Evolutionary conservation across 331 rosid species (phyloP).

Genomic region (Prunus yedoensis): DNA sequence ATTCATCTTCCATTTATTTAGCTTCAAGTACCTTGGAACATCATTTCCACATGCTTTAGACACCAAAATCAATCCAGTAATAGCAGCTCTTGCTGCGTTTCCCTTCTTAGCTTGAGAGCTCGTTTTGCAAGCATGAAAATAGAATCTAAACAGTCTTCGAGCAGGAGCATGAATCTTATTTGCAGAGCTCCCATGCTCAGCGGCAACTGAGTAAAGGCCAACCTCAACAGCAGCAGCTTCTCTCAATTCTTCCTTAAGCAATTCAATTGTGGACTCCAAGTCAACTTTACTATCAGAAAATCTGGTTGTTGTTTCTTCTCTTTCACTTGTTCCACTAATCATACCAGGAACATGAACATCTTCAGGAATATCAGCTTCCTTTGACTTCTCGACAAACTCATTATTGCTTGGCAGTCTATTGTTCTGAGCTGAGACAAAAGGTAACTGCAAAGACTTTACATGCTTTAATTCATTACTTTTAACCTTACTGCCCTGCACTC

Average conservation of each 20-base stretch:
- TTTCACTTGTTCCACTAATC: neutral
- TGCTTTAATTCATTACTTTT: conserved; percentile 42
- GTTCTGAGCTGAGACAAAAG: conserved; percentile 37
- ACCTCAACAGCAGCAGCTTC: conserved; percentile 90
- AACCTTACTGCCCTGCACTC: conserved; percentile 16
- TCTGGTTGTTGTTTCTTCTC: conserved; percentile 16
- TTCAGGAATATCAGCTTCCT: conserved; percentile 28
- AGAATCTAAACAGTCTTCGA: conserved; percentile 84
- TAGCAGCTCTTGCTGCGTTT: conserved; percentile 62
- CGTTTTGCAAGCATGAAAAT: conserved; percentile 59
- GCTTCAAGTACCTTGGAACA: conserved; percentile 69
- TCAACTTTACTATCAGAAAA: conserved; percentile 31
- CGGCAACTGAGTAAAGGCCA: conserved; percentile 72
- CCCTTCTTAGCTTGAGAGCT: conserved; percentile 54
- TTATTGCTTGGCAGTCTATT: conserved; percentile 22
- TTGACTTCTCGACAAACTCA: conserved; percentile 34
- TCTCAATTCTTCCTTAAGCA: conserved; percentile 71
- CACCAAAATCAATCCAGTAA: conserved; percentile 79
- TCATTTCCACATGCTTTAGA: conserved; percentile 93
- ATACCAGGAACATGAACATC: conserved; percentile 11
- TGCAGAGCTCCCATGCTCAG: conserved; percentile 81
- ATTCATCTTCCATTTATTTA: neutral
- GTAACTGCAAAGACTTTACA: conserved; percentile 34
- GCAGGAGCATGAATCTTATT: conserved; percentile 91
- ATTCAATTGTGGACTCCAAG: conserved; percentile 57